Conservation (phyloP, 768 basidiomycete species). For the Rhodotorula sphaerocarpa region DNA sequence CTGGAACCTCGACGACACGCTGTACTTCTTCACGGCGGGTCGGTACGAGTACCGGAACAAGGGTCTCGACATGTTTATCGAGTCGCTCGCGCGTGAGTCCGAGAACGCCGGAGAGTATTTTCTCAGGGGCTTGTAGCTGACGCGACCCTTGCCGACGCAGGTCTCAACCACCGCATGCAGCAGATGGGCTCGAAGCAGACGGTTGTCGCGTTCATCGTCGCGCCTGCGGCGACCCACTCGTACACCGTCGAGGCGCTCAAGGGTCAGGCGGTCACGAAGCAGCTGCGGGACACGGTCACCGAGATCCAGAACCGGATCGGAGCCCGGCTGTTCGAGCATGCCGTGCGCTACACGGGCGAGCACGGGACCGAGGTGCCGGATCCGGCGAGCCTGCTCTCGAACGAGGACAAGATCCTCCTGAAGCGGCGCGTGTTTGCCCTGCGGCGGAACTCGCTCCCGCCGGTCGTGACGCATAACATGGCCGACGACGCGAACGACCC, state of each 20-base stretch:
- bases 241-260: conserved; percentile 98
- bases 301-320: conserved; percentile 93
- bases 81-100: conserved; percentile 74
- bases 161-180: conserved; percentile 59
- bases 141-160: too few relatives aligned
- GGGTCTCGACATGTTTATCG: conserved; percentile 99
- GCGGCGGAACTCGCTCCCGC: conserved; percentile 87
- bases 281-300: conserved; percentile 86
- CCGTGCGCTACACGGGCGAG: conserved; percentile 81
- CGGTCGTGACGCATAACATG: conserved; percentile 99
- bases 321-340: conserved; percentile 83
- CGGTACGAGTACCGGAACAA: conserved; percentile 99
- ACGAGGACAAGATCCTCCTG: conserved; percentile 85
- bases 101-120: too few relatives aligned
- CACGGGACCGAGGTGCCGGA: conserved; percentile 63
- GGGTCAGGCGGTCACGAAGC: conserved; percentile 93
- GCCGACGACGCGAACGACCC: conserved; percentile 84
- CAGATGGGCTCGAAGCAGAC: conserved; percentile 63
- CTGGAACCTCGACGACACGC: conserved; percentile 52
- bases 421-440: conserved; percentile 95
- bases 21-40: conserved; percentile 96
- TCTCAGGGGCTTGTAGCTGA: too few relatives aligned
- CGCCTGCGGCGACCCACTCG: conserved; percentile 91
- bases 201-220: conserved; percentile 96
- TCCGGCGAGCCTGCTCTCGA: conserved; percentile 67